Percentiles rank a stretch among this genome's conserved stretches.
Evolutionary conservation across 2,329 filamentous ascomycete species (phyloP).

Genomic region (Neoascochyta sp.): DNA sequence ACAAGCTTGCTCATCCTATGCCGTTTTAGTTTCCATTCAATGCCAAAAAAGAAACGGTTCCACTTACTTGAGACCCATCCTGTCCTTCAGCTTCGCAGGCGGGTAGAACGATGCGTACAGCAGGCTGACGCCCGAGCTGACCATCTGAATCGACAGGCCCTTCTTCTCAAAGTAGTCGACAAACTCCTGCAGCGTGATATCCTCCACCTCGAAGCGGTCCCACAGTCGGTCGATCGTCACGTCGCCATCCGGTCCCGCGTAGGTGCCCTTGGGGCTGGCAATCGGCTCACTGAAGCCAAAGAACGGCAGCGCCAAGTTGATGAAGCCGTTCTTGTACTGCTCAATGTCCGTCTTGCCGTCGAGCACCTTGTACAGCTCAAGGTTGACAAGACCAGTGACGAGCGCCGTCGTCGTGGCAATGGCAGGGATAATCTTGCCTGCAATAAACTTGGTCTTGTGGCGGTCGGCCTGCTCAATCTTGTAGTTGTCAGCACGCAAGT

Average conservation of each 20-base stretch:
- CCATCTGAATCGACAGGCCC: slow-evolving; percentile 82
- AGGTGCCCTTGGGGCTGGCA: slow-evolving; percentile 86
- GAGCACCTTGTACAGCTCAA: slow-evolving; percentile 94
- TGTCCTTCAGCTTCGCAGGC: slow-evolving; percentile 75
- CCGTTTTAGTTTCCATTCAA: slow-evolving; percentile 17
- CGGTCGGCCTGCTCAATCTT: slow-evolving; percentile 89
- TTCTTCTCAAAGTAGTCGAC: slow-evolving; percentile 73
- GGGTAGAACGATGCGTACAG: slow-evolving; percentile 93
- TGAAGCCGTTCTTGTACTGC: slow-evolving; percentile 98
- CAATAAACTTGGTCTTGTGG: slow-evolving; percentile 99
- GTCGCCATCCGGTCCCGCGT: slow-evolving; percentile 70
- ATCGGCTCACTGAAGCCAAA: slow-evolving; percentile 98
- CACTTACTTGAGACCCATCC: slow-evolving; percentile 66
- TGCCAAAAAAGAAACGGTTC: background rate
- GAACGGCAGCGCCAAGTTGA: slow-evolving; percentile 94
- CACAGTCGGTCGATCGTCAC: slow-evolving; percentile 92
- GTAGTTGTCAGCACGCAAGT: slow-evolving; percentile 95
- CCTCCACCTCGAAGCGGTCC: slow-evolving; percentile 89
- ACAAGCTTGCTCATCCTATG: slow-evolving; percentile 80
- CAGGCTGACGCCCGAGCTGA: slow-evolving; percentile 94
- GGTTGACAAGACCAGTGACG: slow-evolving; percentile 85
- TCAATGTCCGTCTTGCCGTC: slow-evolving; percentile 96
- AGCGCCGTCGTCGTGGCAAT: slow-evolving; percentile 96
- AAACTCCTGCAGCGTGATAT: slow-evolving; percentile 82
- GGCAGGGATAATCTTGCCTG: slow-evolving; percentile 97